Conservation (phyloP, 73 alveolate species). For the Breviolum minutum region DNA sequence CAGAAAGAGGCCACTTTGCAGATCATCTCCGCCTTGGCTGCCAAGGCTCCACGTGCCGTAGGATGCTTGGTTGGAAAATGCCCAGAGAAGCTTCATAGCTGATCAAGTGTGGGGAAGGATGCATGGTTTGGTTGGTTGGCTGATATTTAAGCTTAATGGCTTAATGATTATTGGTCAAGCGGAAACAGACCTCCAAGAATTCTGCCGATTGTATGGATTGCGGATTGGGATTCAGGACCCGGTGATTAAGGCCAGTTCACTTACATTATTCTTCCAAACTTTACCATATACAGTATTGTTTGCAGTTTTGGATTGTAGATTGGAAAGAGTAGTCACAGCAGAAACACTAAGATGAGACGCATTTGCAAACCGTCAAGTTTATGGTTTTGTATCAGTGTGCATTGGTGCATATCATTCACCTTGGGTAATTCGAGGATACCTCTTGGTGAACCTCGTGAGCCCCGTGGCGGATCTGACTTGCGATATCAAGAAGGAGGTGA, state of each 20-base stretch:
- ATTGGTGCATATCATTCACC: not conserved
- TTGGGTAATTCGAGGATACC: conserved; percentile 8
- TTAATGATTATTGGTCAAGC: no score
- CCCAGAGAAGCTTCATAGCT: not conserved
- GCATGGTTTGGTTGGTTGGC: not conserved
- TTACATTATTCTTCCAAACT: no score
- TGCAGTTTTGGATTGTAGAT: not conserved
- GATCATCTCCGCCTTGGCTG: conserved; percentile 77
- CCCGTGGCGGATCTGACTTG: conserved; percentile 94
- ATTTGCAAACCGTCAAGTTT: not conserved
- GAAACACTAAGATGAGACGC: not conserved
- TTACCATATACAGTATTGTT: no score
- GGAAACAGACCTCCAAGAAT: no score
- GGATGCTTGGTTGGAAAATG: conserved; percentile 1
- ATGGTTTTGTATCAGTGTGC: not conserved
- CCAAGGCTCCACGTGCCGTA: conserved; percentile 78
- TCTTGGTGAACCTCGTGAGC: conserved; percentile 51
- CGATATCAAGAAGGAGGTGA: conserved; percentile 95
- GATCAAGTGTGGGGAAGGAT: not conserved
- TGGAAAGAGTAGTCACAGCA: not conserved
- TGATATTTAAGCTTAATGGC: not conserved
- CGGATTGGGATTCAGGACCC: no score
- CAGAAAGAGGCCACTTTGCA: conserved; percentile 93
- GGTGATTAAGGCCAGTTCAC: no score
- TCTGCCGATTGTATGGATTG: no score